Evolutionary conservation across 768 basidiomycete genomes (phyloP).

Genomic region (Amanita inopinata): DNA sequence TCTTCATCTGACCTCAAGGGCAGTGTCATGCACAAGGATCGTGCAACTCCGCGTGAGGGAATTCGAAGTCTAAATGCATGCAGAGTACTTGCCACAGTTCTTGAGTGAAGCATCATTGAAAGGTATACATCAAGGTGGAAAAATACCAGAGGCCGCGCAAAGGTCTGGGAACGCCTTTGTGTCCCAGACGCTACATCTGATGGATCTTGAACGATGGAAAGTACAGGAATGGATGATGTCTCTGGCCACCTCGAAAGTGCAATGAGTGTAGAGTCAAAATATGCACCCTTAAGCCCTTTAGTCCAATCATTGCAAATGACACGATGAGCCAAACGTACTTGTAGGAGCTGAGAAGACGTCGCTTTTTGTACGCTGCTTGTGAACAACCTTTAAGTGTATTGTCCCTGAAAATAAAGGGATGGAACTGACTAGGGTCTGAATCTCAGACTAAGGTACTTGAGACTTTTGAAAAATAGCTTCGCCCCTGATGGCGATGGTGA

Average conservation of each 20-base stretch:
- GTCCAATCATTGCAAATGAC: no score
- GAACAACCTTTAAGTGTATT: slow-evolving; percentile 3
- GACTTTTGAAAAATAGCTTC: slow-evolving; percentile 23
- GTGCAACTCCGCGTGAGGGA: slow-evolving; percentile 51
- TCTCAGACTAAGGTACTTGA: slow-evolving; percentile 51
- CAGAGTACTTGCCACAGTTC: slow-evolving; percentile 39
- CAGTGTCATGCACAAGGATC: slow-evolving; percentile 24
- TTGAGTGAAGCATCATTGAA: slow-evolving; percentile 32
- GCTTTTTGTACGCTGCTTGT: slow-evolving; percentile 52
- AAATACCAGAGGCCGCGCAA: slow-evolving; percentile 87
- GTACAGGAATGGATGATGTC: slow-evolving; percentile 22
- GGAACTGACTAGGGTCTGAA: slow-evolving; percentile 78
- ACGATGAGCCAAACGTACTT: slow-evolving; percentile 28
- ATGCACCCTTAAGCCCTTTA: slow-evolving; percentile 72
- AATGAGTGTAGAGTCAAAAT: slow-evolving; percentile 67
- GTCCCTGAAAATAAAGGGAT: not conserved
- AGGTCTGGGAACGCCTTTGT: slow-evolving; percentile 22
- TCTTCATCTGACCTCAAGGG: slow-evolving; percentile 3
- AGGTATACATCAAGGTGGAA: slow-evolving; percentile 53
- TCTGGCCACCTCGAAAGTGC: slow-evolving; percentile 58
- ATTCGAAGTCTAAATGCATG: slow-evolving; percentile 59
- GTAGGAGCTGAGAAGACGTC: slow-evolving; percentile 76
- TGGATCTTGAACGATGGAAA: slow-evolving; percentile 65
- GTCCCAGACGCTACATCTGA: slow-evolving; percentile 27
- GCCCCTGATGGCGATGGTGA: slow-evolving; percentile 14